Base-by-base conservation (phyloP, 768 basidiomycete species). In the Termitomyces sp. region DNA sequence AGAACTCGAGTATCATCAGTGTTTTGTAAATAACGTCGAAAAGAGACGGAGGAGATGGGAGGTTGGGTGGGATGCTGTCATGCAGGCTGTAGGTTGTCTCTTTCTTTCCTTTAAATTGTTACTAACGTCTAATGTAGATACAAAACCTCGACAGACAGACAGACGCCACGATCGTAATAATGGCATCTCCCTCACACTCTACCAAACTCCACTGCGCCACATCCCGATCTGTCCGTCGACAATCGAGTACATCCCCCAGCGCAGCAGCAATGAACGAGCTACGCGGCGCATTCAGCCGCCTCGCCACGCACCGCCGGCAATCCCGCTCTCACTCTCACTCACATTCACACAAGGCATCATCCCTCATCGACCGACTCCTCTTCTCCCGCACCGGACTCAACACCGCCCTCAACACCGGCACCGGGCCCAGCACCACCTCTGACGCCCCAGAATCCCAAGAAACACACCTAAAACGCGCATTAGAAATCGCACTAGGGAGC, bases 71-170 rank as follows among this genome's bases (percentile, higher is more conserved):
- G 88, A 91, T 57, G 79, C 80, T 24, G 71, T 92, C 29, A 76
- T 84, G 20, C 87, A 88, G 69, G 87, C 87, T 57, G 90, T 90
- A 65, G 66, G 79, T 27, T 31, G 22, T 42, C 8, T 20, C 10
- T 24, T 8, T 22, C 44, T 41, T 16, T 24, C 46, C 7, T 9
- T 41, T 41, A 5, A 39, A 13, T 37, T 43, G 26, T 60, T 3
- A n/a, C 29, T 41, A 4, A 53, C n/a, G 2, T 4, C 5, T 20
- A 5, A 29, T 13, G 12, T 59, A 92, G 90, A 87, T 92, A 77
- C 86, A 89, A 72, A 79, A 79, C 32, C 72, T 92, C 31, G 90
- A 92, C 71, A 79, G 88, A 44, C 87, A 91, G 68, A 92, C 90
- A 4, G 90, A 92, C 62, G 78, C 89, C 10, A 91, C 88, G 0